Conservation (phyloP, 768 basidiomycete species). For the Suillus bovinus region DNA sequence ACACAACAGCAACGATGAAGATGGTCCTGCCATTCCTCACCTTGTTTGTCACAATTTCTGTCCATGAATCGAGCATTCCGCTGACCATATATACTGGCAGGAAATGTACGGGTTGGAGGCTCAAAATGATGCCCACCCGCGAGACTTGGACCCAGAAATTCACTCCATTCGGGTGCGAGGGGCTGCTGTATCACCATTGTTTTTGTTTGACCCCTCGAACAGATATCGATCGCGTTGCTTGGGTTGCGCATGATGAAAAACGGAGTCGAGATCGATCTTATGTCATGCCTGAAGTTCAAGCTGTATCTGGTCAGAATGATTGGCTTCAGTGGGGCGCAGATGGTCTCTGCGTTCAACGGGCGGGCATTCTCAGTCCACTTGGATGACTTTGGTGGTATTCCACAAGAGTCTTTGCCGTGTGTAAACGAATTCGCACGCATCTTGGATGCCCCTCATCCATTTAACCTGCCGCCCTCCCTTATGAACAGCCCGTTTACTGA, state of each 20-base stretch:
- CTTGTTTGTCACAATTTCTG: slow-evolving; percentile 32
- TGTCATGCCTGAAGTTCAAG: slow-evolving; percentile 63
- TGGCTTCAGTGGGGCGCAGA: slow-evolving; percentile 55
- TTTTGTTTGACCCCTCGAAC: background rate
- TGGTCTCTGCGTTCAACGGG: slow-evolving; percentile 46
- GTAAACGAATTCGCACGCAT: slow-evolving; percentile 56
- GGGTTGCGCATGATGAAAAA: slow-evolving; percentile 68
- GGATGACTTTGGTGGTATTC: slow-evolving; percentile 44
- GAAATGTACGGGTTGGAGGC: slow-evolving; percentile 47
- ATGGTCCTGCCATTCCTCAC: slow-evolving; percentile 41
- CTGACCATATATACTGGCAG: slow-evolving; percentile 24
- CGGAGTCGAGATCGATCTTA: slow-evolving; percentile 53
- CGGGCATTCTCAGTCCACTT: slow-evolving; percentile 57
- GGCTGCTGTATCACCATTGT: background rate
- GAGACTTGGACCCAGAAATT: slow-evolving; percentile 46
- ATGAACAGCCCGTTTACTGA: slow-evolving; percentile 38
- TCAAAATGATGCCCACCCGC: slow-evolving; percentile 14
- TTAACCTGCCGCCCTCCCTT: slow-evolving; percentile 49
- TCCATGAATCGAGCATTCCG: background rate
- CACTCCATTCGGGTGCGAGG: slow-evolving; percentile 43
- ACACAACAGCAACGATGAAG: slow-evolving; percentile 38
- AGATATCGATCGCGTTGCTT: slow-evolving; percentile 60
- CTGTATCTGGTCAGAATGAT: slow-evolving; percentile 43
- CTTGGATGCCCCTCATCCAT: slow-evolving; percentile 57
- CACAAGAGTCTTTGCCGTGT: slow-evolving; percentile 50